Evolutionary conservation across 2,329 filamentous ascomycete genomes (phyloP).

Genomic region (Penicillium sp.): DNA sequence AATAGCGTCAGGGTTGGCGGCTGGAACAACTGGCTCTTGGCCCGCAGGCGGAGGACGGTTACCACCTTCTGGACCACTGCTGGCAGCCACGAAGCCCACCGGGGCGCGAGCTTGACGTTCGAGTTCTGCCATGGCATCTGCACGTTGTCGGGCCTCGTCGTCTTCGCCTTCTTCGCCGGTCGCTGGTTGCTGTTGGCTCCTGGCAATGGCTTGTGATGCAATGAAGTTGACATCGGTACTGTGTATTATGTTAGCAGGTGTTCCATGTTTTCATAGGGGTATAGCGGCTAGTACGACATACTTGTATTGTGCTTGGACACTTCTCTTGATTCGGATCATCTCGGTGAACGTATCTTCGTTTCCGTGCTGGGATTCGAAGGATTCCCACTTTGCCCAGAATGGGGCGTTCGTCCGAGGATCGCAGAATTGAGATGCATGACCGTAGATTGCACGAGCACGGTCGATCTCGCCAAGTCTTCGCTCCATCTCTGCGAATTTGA

Average conservation of each 20-base stretch:
- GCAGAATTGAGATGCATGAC: constrained; percentile 94
- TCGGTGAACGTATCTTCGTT: constrained; percentile 99
- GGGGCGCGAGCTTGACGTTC: constrained; percentile 86
- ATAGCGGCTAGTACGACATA: constrained; percentile 39
- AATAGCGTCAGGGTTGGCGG: constrained; percentile 80
- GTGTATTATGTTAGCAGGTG: constrained; percentile 34
- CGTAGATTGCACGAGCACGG: constrained; percentile 89
- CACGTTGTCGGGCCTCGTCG: constrained; percentile 48
- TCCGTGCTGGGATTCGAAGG: constrained; percentile 94
- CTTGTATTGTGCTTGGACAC: constrained; percentile 96
- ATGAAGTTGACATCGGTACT: constrained; percentile 97
- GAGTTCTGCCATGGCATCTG: constrained; percentile 83
- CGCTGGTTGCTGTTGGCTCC: constrained; percentile 60
- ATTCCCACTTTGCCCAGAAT: constrained; percentile 97
- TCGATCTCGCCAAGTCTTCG: constrained; percentile 88
- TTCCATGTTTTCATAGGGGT: neutral
- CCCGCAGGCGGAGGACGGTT: constrained; percentile 45
- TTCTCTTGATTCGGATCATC: constrained; percentile 96
- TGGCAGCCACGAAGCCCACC: constrained; percentile 85
- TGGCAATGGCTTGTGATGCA: constrained; percentile 86
- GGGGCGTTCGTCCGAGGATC: constrained; percentile 84
- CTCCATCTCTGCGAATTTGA: constrained; percentile 98
- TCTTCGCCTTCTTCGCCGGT: constrained; percentile 34
- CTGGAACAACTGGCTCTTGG: constrained; percentile 36
- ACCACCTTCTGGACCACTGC: constrained; percentile 65